Conservation (phyloP, 805 yeast species). For the Hanseniaspora valbyensis region DNA sequence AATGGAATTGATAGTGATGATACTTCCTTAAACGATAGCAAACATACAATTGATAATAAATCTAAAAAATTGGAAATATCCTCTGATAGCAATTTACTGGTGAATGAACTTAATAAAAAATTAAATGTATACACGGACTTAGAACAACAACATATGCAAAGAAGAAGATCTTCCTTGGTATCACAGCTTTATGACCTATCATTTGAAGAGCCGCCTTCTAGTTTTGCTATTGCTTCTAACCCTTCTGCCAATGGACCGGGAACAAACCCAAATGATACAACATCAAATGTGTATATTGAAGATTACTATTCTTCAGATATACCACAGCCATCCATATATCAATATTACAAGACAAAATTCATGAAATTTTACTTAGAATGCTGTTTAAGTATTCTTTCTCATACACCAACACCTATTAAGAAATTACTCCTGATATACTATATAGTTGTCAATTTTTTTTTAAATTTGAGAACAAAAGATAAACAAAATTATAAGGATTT, state of each 20-base stretch:
- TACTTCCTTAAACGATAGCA: not conserved
- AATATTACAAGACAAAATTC: constrained; percentile 11
- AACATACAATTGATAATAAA: not conserved
- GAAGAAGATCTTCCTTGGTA: not conserved
- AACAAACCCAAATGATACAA: not conserved
- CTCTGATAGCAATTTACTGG: not conserved
- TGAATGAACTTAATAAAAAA: constrained; percentile 1
- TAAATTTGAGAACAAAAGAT: constrained; percentile 5
- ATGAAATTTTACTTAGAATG: constrained; percentile 5
- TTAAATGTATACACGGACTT: constrained; percentile 3
- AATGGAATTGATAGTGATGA: not conserved
- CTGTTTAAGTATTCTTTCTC: constrained; percentile 6
- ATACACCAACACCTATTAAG: constrained; percentile 8
- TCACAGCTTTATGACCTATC: not conserved
- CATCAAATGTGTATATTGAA: not conserved
- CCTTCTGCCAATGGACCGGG: no score
- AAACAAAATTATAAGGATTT: constrained; percentile 5
- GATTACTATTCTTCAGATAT: not conserved
- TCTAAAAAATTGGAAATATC: not conserved
- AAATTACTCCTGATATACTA: not conserved
- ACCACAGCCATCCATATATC: constrained; percentile 1
- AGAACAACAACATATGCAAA: constrained; percentile 1
- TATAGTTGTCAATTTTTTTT: not conserved
- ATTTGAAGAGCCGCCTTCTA: not conserved
- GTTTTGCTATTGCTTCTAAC: not conserved